Percentiles rank a stretch among this genome's conserved stretches.
Conservation (phyloP, 1,284 basidiomycete genomes). For the Pseudozyma sp. region DNA sequence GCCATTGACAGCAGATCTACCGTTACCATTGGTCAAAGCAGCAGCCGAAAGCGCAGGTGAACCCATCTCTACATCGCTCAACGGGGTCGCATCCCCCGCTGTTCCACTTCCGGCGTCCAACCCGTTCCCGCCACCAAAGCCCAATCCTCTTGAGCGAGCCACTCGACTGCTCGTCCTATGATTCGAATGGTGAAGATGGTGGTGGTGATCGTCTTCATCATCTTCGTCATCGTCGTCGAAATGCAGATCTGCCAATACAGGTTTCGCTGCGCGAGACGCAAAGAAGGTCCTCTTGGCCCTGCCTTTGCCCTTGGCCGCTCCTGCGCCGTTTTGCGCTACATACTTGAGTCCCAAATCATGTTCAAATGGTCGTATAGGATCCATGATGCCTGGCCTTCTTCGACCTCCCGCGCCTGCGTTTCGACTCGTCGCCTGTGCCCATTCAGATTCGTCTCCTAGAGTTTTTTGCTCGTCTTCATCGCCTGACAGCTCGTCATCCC, state of each 20-base stretch:
- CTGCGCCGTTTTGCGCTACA: constrained; percentile 39
- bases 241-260: constrained; percentile 37
- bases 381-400: constrained; percentile 42
- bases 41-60: constrained; percentile 32
- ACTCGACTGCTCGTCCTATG: constrained; percentile 8
- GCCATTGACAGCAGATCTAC: constrained; percentile 13
- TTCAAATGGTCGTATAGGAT: constrained; percentile 35
- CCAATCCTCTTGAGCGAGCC: constrained; percentile 5
- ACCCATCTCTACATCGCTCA: constrained; percentile 45
- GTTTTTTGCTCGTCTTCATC: constrained; percentile 42
- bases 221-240: constrained; percentile 31
- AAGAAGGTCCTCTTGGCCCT: constrained; percentile 55
- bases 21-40: constrained; percentile 14
- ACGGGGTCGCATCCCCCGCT: constrained; percentile 37
- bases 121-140: neutral
- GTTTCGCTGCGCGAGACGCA: constrained; percentile 45
- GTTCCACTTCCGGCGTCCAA: neutral
- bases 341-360: constrained; percentile 48
- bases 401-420: constrained; percentile 9
- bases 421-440: constrained; percentile 25
- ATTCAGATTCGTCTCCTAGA: constrained; percentile 11
- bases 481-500: constrained; percentile 64
- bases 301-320: constrained; percentile 34
- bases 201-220: constrained; percentile 23
- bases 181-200: constrained; percentile 5